A percentile compares a stretch with the other conserved stretches of the same genome.
Evolutionary conservation across 2,329 filamentous ascomycete genomes (phyloP).

Genomic region (Aspergillus intermedius): DNA sequence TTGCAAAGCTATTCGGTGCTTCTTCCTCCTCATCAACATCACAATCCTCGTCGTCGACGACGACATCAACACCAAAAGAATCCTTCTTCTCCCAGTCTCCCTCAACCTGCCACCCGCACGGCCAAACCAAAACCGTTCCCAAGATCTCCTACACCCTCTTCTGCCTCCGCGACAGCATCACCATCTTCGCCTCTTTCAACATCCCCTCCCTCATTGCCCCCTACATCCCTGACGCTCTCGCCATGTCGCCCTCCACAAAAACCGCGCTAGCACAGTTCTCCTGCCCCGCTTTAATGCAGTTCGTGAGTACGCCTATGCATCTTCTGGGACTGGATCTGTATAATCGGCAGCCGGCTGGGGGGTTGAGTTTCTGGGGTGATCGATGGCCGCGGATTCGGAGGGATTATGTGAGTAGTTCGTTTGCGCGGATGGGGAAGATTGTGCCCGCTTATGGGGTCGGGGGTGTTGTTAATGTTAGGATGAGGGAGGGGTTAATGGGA

Average conservation of each 20-base stretch:
- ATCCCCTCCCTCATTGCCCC: constrained; percentile 74
- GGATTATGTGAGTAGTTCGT: constrained; percentile 68
- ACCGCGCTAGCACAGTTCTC: constrained; percentile 68
- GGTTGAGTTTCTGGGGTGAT: constrained; percentile 46
- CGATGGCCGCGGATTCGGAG: constrained; percentile 60
- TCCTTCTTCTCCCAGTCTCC: not conserved
- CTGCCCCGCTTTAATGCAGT: constrained; percentile 71
- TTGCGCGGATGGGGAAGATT: constrained; percentile 75
- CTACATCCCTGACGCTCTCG: constrained; percentile 51
- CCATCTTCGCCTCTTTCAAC: constrained; percentile 90
- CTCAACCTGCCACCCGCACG: not conserved
- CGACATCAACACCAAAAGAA: not conserved
- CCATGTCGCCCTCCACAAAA: constrained; percentile 40
- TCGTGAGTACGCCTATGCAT: constrained; percentile 76
- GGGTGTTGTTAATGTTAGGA: constrained; percentile 73
- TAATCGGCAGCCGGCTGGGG: constrained; percentile 53
- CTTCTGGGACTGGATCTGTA: constrained; percentile 80
- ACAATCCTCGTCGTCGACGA: not conserved
- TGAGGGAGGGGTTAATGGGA: constrained; percentile 7
- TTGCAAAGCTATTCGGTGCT: constrained; percentile 74
- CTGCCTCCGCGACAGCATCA: constrained; percentile 74
- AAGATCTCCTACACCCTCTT: constrained; percentile 70
- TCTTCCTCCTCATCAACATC: constrained; percentile 23
- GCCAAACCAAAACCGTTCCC: constrained; percentile 48
- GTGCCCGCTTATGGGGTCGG: constrained; percentile 84